Evolutionary conservation across 768 basidiomycete genomes (phyloP), one percentile per base, ranked within the genome.

Genomic region (Trametes cinnabarina): DNA sequence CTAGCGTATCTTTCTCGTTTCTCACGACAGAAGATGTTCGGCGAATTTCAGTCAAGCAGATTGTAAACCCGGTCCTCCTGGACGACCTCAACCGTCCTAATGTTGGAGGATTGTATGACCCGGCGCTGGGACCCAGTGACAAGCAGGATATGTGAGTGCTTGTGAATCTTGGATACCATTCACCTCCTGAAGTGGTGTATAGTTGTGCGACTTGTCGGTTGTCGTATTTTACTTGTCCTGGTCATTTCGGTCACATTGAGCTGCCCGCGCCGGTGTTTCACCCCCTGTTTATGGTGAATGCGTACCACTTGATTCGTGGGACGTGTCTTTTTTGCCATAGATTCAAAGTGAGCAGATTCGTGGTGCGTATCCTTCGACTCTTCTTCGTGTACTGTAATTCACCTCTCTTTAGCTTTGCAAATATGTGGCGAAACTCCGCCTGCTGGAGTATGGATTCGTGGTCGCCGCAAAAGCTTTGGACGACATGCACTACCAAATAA

Each of bases 221-320:
- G 66, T 91, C 86, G 46, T 96, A 94, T 68, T 98, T 88, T 76
- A 88, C 88, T 58, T 99, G 97, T 72, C 95, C 97, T 2, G 97
- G 97, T 17, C 97, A 99, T 73, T 99, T 90, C 74, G 97, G 97
- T 20, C 97, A 98, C 73, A 96, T 99, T 60, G 94, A 98, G 60
- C 82, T 99, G 6, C 94, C 96, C 19, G 83, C 90, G 17, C 95
- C 97, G 14, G 92, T 98, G 2, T 98, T 91, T 69, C 96, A 99
- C 68, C 97, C 97, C 0, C 76, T 99, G 37, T 99, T 98, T 74
- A 93, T 98, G 86, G 78, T 81, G 30, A 92, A 95, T 66, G 87
- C 90, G 79, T 95, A 87, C 70, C 88, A 88, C 62, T 76, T 98
- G 44, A 77, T 99, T 20, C 85, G 95, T 56, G 88, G 88, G 35